phyloP scores from a whole-genome alignment of 768 basidiomycete species.

The Panaeolus cyanescens region DNA sequence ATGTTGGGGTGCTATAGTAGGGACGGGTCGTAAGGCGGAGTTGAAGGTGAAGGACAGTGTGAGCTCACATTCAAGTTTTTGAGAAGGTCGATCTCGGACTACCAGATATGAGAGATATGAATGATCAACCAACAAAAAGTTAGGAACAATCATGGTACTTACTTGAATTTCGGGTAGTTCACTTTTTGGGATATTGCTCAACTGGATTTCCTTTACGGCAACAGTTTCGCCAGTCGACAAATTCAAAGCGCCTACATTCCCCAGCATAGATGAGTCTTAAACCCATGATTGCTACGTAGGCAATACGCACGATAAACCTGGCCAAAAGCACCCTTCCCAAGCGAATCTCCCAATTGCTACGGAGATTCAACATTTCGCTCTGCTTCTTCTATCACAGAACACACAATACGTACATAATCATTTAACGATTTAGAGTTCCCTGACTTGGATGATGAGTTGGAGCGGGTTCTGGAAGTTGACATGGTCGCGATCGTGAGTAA shows the following conservation, averaged over 20 bases:
- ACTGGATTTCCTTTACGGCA: conserved; percentile 96
- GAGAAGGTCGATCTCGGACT: conserved; percentile 97
- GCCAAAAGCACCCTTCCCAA: conserved; percentile 98
- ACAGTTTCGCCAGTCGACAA: conserved; percentile 98
- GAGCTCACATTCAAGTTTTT: conserved; percentile 89
- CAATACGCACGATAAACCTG: conserved; percentile 86
- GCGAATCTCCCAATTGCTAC: conserved; percentile 93
- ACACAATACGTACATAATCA: conserved; percentile 54
- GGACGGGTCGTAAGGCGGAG: conserved; percentile 3
- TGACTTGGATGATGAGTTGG: conserved; percentile 36
- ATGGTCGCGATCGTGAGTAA: conserved; percentile 23
- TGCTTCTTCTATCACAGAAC: background rate
- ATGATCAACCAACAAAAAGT: conserved; percentile 78
- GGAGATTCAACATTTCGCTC: conserved; percentile 8
- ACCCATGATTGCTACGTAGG: background rate
- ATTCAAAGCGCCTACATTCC: conserved; percentile 73
- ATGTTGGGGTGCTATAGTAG: conserved; percentile 85
- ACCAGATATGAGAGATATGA: conserved; percentile 13
- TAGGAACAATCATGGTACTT: conserved; percentile 37
- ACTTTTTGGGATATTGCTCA: conserved; percentile 90
- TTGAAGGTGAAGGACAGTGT: conserved; percentile 6
- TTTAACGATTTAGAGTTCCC: conserved; percentile 57
- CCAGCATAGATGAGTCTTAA: conserved; percentile 11
- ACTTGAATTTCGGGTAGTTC: conserved; percentile 99
- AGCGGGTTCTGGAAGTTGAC: conserved; percentile 41